Evolutionary conservation across 202 grass and related monocot species (phyloP), one percentile per base, ranked within the genome.

Genomic region (Setaria italica): DNA sequence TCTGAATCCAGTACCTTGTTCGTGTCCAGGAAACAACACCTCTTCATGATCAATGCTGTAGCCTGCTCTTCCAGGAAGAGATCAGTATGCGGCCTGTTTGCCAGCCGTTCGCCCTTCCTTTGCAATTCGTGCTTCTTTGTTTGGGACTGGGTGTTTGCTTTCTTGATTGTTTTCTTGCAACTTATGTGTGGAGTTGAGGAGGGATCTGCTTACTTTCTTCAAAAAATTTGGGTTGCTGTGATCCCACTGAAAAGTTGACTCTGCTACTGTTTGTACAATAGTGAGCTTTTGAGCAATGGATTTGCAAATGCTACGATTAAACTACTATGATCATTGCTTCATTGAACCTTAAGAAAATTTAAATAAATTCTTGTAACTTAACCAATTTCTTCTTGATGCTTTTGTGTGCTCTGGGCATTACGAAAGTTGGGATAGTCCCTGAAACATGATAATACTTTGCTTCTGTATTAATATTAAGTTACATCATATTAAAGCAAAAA

Each of bases 271-370:
- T 68, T 88, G n/a, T 53, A 63, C n/a, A 32, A 37, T 55, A 39
- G 30, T 70, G 37, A 33, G 11, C 49, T 80, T 84, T 56, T 46
- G 53, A 9, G 56, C 20, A 62, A 79, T 80, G 33, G n/a, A 42
- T 87, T 54, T 55, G 34, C 57, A 75, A 58, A 47, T 79, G 48
- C 43, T 49, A 76, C 21, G 34, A 29, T 74, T 69, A 49, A 80
- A 76, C 82, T 69, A 76, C 45, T 62, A 35, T 53, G 64, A 59
- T 25, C 55, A 50, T 17, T 34, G 34, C 35, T 74, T 9, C 62
- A 19, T 74, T 41, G 48, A 46, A 34, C 3, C 69, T 70, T 37
- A 70, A 73, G 59, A 60, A 45, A 64, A 25, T 51, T 4, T 32
- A 42, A 79, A 59, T 25, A 43, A 62, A 35, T 15, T 50, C 1